Evolutionary conservation across 2,329 filamentous ascomycete species (phyloP).

Genomic region (Aspergillus sp.): DNA sequence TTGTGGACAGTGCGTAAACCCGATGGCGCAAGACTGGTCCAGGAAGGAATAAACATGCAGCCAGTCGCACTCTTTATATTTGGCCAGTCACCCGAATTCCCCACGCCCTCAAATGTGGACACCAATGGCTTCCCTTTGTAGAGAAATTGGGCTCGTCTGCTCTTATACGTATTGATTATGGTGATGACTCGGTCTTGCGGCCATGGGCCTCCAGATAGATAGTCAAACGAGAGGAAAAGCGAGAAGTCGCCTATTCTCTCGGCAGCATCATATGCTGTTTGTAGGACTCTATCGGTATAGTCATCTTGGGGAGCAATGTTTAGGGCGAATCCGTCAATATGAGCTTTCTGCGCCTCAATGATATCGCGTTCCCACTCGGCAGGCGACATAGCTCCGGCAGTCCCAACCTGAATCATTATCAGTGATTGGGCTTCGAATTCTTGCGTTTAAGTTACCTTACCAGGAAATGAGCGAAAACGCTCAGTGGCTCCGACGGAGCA

Average conservation of each 20-base stretch:
- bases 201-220: conserved; percentile 31
- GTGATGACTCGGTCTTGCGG: conserved; percentile 25
- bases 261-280: conserved; percentile 30
- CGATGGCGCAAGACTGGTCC: conserved; percentile 35
- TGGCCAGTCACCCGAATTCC: conserved; percentile 43
- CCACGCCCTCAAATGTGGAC: conserved; percentile 45
- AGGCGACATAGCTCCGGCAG: conserved; percentile 24
- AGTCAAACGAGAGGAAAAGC: conserved; percentile 38
- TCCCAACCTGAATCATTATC: conserved; percentile 23
- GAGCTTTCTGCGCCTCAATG: conserved; percentile 26
- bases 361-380: conserved; percentile 29
- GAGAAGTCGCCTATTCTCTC: conserved; percentile 29
- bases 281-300: conserved; percentile 29
- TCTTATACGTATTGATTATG: conserved; percentile 27
- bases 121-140: conserved; percentile 35
- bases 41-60: conserved; percentile 47
- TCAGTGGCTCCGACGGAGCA: conserved; percentile 18
- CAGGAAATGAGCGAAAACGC: conserved; percentile 38
- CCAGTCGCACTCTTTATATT: conserved; percentile 39
- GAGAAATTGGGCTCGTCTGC: conserved; percentile 24
- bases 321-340: conserved; percentile 34
- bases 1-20: conserved; percentile 29
- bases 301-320: conserved; percentile 33
- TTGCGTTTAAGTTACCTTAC: conserved; percentile 19
- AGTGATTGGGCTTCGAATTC: neutral